A percentile compares a stretch with the other conserved stretches of the same genome.
phyloP scores from a whole-genome alignment of 176 grass and related monocot genomes.

The Thinopyrum elongatum region DNA sequence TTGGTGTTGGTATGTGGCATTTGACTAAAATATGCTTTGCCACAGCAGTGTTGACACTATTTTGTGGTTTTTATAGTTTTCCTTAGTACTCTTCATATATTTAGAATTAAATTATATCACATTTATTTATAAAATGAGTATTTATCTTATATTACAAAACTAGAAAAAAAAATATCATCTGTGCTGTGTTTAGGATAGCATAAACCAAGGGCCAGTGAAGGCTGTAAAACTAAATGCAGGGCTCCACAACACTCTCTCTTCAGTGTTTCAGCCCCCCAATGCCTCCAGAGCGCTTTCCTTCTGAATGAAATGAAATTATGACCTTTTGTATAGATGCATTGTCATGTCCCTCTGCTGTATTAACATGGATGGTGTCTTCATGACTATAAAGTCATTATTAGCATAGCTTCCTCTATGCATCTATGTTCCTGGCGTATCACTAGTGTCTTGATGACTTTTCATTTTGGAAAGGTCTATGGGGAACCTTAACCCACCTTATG shows the following conservation, averaged over 20 bases:
- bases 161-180: constrained; percentile 4
- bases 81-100: background rate
- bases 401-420: constrained; percentile 10
- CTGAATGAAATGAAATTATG: background rate
- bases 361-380: constrained; percentile 14
- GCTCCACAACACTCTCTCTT: background rate
- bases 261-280: background rate
- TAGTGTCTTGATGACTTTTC: background rate
- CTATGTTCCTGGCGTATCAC: background rate
- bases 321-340: background rate
- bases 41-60: background rate
- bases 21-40: constrained; percentile 17
- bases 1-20: constrained; percentile 83
- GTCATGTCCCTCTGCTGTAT: background rate
- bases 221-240: background rate
- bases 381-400: constrained; percentile 26
- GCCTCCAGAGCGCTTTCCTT: background rate
- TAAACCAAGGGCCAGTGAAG: constrained; percentile 4
- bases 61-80: constrained; percentile 14
- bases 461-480: background rate
- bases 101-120: constrained; percentile 13
- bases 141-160: background rate
- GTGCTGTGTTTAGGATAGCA: constrained; percentile 14
- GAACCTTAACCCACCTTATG: background rate
- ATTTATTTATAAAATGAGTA: background rate